These are phyloP conservation scores for Gynandropsis gynandra DNA, from an alignment of 345 rosid genomes.

Conservation along the genomic window DNA sequence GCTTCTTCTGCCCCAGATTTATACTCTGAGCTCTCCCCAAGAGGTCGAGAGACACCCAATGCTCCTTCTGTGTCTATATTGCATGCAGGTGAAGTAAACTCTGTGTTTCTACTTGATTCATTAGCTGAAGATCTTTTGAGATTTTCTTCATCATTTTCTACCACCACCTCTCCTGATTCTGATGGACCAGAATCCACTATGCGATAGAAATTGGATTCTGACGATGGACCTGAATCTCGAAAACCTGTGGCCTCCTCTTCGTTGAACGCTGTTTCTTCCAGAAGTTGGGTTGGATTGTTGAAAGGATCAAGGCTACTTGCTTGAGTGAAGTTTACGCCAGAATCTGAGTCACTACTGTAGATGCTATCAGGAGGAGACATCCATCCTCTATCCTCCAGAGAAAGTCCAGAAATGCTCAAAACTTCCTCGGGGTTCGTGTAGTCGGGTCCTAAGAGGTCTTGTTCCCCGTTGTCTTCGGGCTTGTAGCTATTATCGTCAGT, in stretches of 20 bases:
- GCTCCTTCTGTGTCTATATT: slow-evolving; percentile 27
- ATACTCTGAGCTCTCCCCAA: slow-evolving; percentile 26
- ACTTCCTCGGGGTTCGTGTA: slow-evolving; percentile 36
- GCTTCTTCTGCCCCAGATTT: slow-evolving; percentile 32
- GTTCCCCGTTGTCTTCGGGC: slow-evolving; percentile 36
- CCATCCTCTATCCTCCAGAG: slow-evolving; percentile 60
- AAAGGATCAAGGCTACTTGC: slow-evolving; percentile 34
- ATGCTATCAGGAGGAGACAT: slow-evolving; percentile 79
- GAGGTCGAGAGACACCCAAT: slow-evolving; percentile 30
- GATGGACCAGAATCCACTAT: slow-evolving; percentile 20
- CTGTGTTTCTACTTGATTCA: slow-evolving; percentile 25
- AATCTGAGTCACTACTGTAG: slow-evolving; percentile 46
- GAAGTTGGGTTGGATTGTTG: slow-evolving; percentile 30
- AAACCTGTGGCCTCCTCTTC: slow-evolving; percentile 18
- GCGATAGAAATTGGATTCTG: slow-evolving; percentile 32
- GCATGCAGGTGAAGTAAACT: slow-evolving; percentile 20
- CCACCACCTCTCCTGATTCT: slow-evolving; percentile 18
- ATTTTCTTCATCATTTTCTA: slow-evolving; percentile 25
- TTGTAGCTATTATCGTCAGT: slow-evolving; percentile 34
- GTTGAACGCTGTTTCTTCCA: slow-evolving; percentile 25
- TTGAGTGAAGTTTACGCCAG: slow-evolving; percentile 35
- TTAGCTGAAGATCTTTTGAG: slow-evolving; percentile 16
- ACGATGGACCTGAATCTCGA: slow-evolving; percentile 28
- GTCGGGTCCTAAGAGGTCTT: slow-evolving; percentile 35
- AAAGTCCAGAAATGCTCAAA: slow-evolving; percentile 28